Conservation (phyloP, 75 land plant genomes). For the Ceratopteris richardii region DNA sequence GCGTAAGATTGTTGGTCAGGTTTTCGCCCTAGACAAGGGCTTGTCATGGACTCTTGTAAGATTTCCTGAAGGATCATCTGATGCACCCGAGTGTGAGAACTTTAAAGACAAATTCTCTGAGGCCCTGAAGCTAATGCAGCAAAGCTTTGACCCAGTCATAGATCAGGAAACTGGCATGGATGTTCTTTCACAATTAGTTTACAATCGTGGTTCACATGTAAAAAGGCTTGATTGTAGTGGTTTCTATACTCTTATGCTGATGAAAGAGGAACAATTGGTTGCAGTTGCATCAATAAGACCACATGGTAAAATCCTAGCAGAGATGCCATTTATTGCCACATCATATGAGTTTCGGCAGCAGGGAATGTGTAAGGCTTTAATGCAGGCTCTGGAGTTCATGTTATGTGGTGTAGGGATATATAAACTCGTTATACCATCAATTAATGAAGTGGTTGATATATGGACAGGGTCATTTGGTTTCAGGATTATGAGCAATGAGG, state of each 20-base stretch:
- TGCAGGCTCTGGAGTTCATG: slow-evolving; percentile 56
- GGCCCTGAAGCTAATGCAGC: slow-evolving; percentile 65
- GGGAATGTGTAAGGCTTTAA: slow-evolving; percentile 70
- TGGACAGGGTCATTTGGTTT: slow-evolving; percentile 71
- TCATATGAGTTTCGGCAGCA: slow-evolving; percentile 59
- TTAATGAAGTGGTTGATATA: slow-evolving; percentile 52
- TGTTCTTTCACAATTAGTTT: slow-evolving; percentile 47
- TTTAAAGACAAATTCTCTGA: slow-evolving; percentile 48
- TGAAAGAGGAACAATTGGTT: slow-evolving; percentile 78
- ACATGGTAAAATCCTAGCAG: slow-evolving; percentile 61
- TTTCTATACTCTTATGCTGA: slow-evolving; percentile 66
- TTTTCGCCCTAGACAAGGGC: slow-evolving; percentile 33
- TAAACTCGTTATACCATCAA: slow-evolving; percentile 61
- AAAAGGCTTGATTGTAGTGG: slow-evolving; percentile 74
- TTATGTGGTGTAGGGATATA: slow-evolving; percentile 44
- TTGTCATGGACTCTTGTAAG: slow-evolving; percentile 63
- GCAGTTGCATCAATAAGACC: slow-evolving; percentile 75
- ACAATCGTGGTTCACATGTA: slow-evolving; percentile 72
- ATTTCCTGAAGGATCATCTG: slow-evolving; percentile 21
- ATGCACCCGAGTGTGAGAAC: slow-evolving; percentile 30
- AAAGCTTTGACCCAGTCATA: slow-evolving; percentile 63
- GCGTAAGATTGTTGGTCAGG: slow-evolving; percentile 35
- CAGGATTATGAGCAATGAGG: slow-evolving; percentile 28
- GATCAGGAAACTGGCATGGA: slow-evolving; percentile 50
- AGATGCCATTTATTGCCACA: slow-evolving; percentile 83